Evolutionary conservation across 1,284 basidiomycete genomes (phyloP), one percentile per base, ranked within the genome.

Genomic region (Heliocybe sulcata): DNA sequence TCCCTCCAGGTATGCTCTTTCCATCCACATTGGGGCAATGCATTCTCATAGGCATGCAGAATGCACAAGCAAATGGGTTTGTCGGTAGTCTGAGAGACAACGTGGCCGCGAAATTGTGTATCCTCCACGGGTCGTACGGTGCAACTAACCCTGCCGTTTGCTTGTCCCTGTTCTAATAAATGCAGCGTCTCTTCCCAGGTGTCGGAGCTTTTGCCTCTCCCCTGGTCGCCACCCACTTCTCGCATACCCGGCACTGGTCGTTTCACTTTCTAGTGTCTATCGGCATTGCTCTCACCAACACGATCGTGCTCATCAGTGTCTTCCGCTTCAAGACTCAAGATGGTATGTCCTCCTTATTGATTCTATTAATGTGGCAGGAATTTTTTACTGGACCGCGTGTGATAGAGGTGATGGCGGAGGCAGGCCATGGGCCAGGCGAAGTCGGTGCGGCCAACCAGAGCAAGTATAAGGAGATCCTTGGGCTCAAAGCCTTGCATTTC

Each of bases 171-270:
- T n/a, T 72, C 83, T 19, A 73, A 79, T 54, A 60, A 74, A 55
- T 60, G 61, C 3, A 67, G 68, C 48, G 45, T 25, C 3, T n/a
- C 27, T 8, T 11, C 26, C 12, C 45, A 83, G 82, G 86, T 47
- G 62, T 82, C 1, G 87, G 87, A 1, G 88, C 89, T 0, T 80
- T 90, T 35, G 69, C 75, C 11, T 71, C 85, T 0, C 88, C 87
- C 0, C 73, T 90, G 2, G 79, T 83, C 0, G 76, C 87, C 0
- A 90, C 88, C 0, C 80, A 85, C 51, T 81, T 80, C 74, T 82
- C 81, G 4, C 16, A 22, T 6, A 12, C 4, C 10, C 31, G 35
- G 2, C 33, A 35, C 27, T 81, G 80, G 75, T 82, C 80, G 11
- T 81, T 80, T 63, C 80, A 86, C 63, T 90, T 81, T 63, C 67